Conservation (phyloP, 805 yeast genomes). For the Yamadazyma nakazawae region DNA sequence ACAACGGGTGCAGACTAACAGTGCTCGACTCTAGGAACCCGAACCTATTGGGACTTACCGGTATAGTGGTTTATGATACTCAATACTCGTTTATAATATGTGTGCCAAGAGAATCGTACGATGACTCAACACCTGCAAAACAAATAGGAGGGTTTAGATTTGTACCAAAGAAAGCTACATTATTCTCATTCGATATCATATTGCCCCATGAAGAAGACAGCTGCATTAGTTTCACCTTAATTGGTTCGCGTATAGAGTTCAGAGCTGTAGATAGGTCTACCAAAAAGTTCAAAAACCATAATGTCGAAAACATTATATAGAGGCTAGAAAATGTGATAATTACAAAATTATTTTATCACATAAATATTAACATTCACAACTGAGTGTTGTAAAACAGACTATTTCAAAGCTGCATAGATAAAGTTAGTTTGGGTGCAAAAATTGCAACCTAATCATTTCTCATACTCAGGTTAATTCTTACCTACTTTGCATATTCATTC, state of each 20-base stretch:
- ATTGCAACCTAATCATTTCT: not conserved
- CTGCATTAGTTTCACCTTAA: slow-evolving; percentile 54
- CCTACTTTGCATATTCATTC: too few species aligned
- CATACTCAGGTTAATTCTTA: not conserved
- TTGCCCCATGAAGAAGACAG: slow-evolving; percentile 18
- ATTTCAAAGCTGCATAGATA: too few species aligned
- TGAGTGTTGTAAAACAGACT: too few species aligned
- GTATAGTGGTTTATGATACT: slow-evolving; percentile 84
- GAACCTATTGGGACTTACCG: slow-evolving; percentile 57
- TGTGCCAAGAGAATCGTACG: slow-evolving; percentile 37
- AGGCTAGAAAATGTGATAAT: not conserved
- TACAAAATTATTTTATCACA: too few species aligned
- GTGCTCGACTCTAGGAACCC: slow-evolving; percentile 58
- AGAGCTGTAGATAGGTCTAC: slow-evolving; percentile 79
- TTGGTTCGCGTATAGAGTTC: slow-evolving; percentile 77
- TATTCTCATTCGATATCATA: slow-evolving; percentile 50
- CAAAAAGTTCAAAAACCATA: slow-evolving; percentile 78
- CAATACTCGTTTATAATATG: slow-evolving; percentile 67
- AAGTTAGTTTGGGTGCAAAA: too few species aligned
- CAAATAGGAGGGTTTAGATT: slow-evolving; percentile 61
- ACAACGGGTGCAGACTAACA: slow-evolving; percentile 66
- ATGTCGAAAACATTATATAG: slow-evolving; percentile 53
- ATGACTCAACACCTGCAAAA: slow-evolving; percentile 22
- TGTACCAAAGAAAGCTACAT: slow-evolving; percentile 64
- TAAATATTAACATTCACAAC: not conserved